These are phyloP conservation scores for Exophiala oligosperma DNA, from an alignment of 2,329 filamentous ascomycete species.

Conservation along the genomic window DNA sequence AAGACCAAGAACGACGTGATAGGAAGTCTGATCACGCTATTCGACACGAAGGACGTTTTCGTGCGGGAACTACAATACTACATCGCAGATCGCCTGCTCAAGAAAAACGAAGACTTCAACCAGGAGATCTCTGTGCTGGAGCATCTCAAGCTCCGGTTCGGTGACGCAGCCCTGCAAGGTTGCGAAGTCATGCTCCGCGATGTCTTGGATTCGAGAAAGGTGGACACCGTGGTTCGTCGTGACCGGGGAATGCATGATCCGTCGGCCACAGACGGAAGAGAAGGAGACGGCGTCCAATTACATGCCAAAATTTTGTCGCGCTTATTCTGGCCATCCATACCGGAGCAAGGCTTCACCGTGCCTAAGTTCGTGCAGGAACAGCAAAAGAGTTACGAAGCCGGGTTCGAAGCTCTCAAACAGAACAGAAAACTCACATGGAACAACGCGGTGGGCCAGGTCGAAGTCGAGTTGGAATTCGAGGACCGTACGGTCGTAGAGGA, in stretches of 20 bases:
- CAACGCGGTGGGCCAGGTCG: slow-evolving; percentile 75
- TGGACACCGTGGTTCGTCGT: slow-evolving; percentile 67
- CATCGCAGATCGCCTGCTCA: slow-evolving; percentile 76
- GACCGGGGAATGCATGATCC: slow-evolving; percentile 39
- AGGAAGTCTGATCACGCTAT: slow-evolving; percentile 81
- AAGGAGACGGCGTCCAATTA: slow-evolving; percentile 45
- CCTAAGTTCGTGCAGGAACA: slow-evolving; percentile 51
- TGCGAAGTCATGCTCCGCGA: slow-evolving; percentile 98
- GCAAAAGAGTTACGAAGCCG: slow-evolving; percentile 69
- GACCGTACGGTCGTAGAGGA: slow-evolving; percentile 72
- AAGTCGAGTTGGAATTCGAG: slow-evolving; percentile 76
- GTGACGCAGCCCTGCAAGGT: slow-evolving; percentile 80
- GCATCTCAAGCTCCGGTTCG: slow-evolving; percentile 84
- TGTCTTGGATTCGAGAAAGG: slow-evolving; percentile 75
- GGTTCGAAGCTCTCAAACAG: slow-evolving; percentile 78
- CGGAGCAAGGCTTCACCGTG: slow-evolving; percentile 51
- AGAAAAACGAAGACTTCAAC: slow-evolving; percentile 66
- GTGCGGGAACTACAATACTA: slow-evolving; percentile 91
- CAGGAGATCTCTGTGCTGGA: slow-evolving; percentile 82
- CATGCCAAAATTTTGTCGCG: slow-evolving; percentile 86
- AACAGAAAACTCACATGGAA: slow-evolving; percentile 88
- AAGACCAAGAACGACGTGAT: slow-evolving; percentile 89
- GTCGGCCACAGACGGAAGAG: slow-evolving; percentile 14
- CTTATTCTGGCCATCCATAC: slow-evolving; percentile 87
- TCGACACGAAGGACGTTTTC: slow-evolving; percentile 87